Evolutionary conservation across 2,329 filamentous ascomycete genomes (phyloP), one percentile per base, ranked within the genome.

Genomic region (Clarireedia homoeocarpa): DNA sequence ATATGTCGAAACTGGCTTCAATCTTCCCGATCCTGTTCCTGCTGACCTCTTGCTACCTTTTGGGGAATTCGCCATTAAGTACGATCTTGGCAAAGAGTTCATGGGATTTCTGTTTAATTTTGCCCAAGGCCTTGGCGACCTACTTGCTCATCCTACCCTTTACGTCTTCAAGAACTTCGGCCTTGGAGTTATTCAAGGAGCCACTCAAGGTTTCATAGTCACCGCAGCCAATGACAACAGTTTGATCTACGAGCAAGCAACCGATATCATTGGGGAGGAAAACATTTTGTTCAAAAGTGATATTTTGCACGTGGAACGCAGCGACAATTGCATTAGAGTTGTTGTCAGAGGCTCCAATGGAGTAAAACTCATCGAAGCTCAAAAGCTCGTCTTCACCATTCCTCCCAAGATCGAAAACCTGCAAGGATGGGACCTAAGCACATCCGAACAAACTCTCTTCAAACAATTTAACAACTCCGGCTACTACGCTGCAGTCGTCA

Each of bases 111-210:
- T 77, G 15, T 75, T 71, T 58, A 61, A 63, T 14, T 71, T 72
- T 54, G 71, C 72, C 23, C 71, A 77, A 50, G 77, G 75, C 3
- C 61, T 75, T 2, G 73, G 73, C 15, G 72, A 78, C 58, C 68
- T 77, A 39, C 65, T 75, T 5, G 67, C 70, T 3, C 60, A 69
- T 10, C 70, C 73, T n/a, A 74, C 74, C 0, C 55, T 80, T 6
- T 77, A 76, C 60, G 69, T 77, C 15, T 69, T 79, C 59, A 74
- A 77, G 58, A 66, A 66, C 2, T 72, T 73, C 49, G 70, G 70
- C 4, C 14, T 45, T 2, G 55, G 53, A 20, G 51, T 63, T 15
- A 48, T 67, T 6, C 42, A 51, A 6, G 45, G 26, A 15, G 27
- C 62, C n/a, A 44, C 53, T 42, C 50, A 39, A 5, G 59, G 61